phyloP scores from a whole-genome alignment of 1,139 yeast species.

The Magnusiomyces paraingens region DNA sequence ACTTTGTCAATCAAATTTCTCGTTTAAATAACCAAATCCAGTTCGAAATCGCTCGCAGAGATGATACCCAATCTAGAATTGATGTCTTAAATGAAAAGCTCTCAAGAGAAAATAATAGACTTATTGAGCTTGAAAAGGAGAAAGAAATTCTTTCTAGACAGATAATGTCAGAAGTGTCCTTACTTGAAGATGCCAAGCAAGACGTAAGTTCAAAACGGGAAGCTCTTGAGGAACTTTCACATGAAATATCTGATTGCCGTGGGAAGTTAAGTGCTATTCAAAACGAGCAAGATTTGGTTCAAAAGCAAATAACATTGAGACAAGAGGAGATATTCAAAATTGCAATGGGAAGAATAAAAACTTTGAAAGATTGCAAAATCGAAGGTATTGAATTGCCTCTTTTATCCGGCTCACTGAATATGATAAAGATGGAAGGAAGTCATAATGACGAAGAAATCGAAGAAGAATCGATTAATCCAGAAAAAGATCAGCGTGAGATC shows the following conservation, averaged over 20 bases:
- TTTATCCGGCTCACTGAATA: constrained; percentile 49
- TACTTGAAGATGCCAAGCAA: constrained; percentile 1
- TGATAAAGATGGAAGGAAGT: constrained; percentile 38
- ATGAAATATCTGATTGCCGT: constrained; percentile 3
- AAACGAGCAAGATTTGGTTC: constrained; percentile 13
- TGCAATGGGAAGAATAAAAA: constrained; percentile 52
- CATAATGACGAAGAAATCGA: constrained; percentile 24
- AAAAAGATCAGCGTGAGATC: constrained; percentile 24
- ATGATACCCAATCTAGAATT: constrained; percentile 45
- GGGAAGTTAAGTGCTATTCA: constrained; percentile 13
- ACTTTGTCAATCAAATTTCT: constrained; percentile 54
- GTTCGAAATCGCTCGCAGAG: constrained; percentile 55
- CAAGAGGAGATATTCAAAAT: constrained; percentile 53
- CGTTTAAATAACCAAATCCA: constrained; percentile 53
- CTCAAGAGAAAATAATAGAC: constrained; percentile 32
- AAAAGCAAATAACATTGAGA: constrained; percentile 36
- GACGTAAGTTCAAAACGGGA: background rate
- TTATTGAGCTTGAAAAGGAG: constrained; percentile 35
- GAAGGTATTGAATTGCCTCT: constrained; percentile 66
- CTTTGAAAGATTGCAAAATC: constrained; percentile 68
- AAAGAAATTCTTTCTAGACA: constrained; percentile 21
- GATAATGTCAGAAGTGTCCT: constrained; percentile 16
- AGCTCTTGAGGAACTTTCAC: constrained; percentile 3
- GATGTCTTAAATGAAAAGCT: constrained; percentile 36
- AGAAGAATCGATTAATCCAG: constrained; percentile 19